A percentile compares a stretch with the other conserved stretches of the same genome.
phyloP scores from a whole-genome alignment of 176 grass and related monocot species.

The Ensete ventricosum region DNA sequence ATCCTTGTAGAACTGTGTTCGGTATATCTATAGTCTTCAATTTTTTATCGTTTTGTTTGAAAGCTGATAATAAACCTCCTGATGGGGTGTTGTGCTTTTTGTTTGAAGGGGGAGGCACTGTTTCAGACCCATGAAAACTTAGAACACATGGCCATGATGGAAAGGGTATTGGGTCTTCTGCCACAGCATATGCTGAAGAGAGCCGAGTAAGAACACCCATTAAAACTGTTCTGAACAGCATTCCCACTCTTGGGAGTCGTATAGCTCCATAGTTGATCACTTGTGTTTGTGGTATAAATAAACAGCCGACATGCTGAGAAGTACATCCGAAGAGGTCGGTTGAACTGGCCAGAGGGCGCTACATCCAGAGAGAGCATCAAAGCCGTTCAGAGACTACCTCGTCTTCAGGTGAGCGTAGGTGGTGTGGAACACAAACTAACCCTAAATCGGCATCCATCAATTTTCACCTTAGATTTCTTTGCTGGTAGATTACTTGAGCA shows the following conservation, averaged over 20 bases:
- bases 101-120: conserved; percentile 42
- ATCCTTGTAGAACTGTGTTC: conserved; percentile 12
- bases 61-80: background rate
- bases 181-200: conserved; percentile 46
- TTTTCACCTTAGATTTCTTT: background rate
- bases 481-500: background rate
- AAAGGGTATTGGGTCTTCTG: conserved; percentile 43
- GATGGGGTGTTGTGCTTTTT: background rate
- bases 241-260: background rate
- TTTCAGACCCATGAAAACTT: conserved; percentile 67
- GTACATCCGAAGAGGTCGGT: background rate
- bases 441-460: too few species aligned
- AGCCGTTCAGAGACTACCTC: background rate
- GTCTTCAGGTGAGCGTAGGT: background rate
- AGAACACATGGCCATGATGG: conserved; percentile 69
- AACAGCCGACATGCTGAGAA: conserved; percentile 2
- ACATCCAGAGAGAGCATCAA: background rate
- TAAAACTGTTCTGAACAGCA: too few species aligned
- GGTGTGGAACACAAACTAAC: too few species aligned
- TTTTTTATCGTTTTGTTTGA: background rate
- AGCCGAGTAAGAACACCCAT: conserved; percentile 26
- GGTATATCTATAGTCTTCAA: background rate
- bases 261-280: background rate
- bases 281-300: background rate
- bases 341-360: conserved; percentile 1